These are phyloP conservation scores for Suhomyces kunorum DNA, from an alignment of 1,139 yeast species.

Conservation along the genomic window DNA sequence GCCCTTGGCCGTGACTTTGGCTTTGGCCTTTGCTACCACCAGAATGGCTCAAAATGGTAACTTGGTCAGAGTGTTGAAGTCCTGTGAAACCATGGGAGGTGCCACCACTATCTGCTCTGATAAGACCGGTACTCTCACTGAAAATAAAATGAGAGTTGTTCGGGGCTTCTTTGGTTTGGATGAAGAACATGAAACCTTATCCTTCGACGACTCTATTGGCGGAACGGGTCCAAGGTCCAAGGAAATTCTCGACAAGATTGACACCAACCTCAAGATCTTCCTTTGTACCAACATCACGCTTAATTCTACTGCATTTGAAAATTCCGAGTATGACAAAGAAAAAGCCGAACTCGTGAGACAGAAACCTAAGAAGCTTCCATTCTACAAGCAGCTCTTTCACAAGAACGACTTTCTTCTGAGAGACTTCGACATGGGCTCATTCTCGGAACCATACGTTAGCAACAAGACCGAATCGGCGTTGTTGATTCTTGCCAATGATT, in stretches of 20 bases:
- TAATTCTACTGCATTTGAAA: conserved; percentile 90
- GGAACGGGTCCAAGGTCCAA: conserved; percentile 29
- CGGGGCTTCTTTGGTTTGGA: conserved; percentile 62
- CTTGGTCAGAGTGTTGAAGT: conserved; percentile 85
- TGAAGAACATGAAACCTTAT: conserved; percentile 16
- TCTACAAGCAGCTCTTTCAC: conserved; percentile 15
- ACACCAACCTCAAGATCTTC: conserved; percentile 34
- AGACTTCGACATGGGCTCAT: conserved; percentile 25
- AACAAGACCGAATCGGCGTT: conserved; percentile 94
- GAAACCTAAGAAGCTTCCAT: conserved; percentile 33
- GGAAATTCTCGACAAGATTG: conserved; percentile 34
- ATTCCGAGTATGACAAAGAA: conserved; percentile 45
- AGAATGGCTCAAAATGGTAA: conserved; percentile 97
- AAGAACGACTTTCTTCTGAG: conserved; percentile 21
- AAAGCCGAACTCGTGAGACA: conserved; percentile 30
- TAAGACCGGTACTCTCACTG: conserved; percentile 95
- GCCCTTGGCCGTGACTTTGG: conserved; percentile 93
- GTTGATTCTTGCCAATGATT: conserved; percentile 63
- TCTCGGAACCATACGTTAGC: conserved; percentile 71
- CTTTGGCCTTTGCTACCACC: conserved; percentile 96
- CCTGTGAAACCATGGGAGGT: conserved; percentile 99
- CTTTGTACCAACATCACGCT: conserved; percentile 64
- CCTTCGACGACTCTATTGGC: conserved; percentile 47
- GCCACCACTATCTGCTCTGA: conserved; percentile 97
- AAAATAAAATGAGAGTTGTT: conserved; percentile 88